Evolutionary conservation across 768 basidiomycete species (phyloP), one percentile per base, ranked within the genome.

Genomic region (Leccinum uliginosum): DNA sequence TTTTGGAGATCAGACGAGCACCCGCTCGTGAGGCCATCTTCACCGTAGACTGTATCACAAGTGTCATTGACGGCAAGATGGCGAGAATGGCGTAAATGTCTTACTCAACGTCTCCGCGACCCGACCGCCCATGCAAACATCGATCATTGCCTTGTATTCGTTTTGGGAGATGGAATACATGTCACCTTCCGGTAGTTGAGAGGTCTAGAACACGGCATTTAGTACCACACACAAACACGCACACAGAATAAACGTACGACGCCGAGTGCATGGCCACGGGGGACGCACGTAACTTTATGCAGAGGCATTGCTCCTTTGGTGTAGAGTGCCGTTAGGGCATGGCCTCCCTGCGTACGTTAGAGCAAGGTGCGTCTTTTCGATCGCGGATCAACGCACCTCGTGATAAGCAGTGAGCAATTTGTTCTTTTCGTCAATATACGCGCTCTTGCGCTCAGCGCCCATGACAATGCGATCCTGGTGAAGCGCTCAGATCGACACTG

Each of bases 281-380:
- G 96, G 53, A 99, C 83, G 70, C 96, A 97, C 24, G 96, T 98
- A 32, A 98, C 96, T 76, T 97, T 97, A 73, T 98, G 95, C 60
- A 99, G 74, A 43, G 97, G 97, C 83, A 94, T 93, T 44, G 95
- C 93, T 50, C 95, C 96, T 59, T 91, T 83, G 1, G 97, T 98
- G 70, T 93, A 93, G 49, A 98, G 76, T 6, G 96, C 94, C 24
- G 94, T 86, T n/a, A 98, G 80, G 27, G 95, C 93, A 71, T 98
- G 94, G 34, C 93, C 94, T 58, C 91, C 91, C 87, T 91, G 58
- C 47, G 21, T 65, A 35, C 45, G 61, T 68, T 5, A 67, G 56
- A 26, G 26, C 26, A 43, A 21, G 32, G 12, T 49, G 11, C n/a
- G 11, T 47, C 17, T 23, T 15, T 6, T 32, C n/a, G 48, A 50